phyloP scores from a whole-genome alignment of 768 basidiomycete species.

The Lanmaoa rubissima region DNA sequence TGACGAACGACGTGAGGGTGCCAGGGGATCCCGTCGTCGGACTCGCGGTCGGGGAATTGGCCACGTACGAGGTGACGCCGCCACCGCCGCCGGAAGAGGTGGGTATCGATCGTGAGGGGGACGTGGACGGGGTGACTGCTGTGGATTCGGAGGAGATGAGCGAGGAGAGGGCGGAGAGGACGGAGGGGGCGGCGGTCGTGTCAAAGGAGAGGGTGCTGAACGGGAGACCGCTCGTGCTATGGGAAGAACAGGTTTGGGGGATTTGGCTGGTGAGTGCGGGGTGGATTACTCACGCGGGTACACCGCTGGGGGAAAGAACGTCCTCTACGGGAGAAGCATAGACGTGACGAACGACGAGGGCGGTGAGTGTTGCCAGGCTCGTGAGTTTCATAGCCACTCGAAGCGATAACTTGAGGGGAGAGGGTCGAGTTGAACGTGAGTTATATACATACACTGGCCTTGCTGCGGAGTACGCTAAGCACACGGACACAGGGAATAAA shows the following conservation, averaged over 20 bases:
- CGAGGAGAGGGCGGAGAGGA: constrained; percentile 23
- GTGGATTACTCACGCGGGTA: constrained; percentile 20
- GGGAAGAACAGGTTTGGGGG: too few relatives aligned
- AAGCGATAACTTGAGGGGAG: too few relatives aligned
- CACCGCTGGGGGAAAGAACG: constrained; percentile 11
- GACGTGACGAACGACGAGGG: constrained; percentile 8
- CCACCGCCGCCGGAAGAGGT: neutral
- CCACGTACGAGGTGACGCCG: neutral
- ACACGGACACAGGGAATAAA: neutral
- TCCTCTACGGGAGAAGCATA: constrained; percentile 4
- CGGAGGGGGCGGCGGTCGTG: constrained; percentile 20
- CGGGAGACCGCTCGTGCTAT: constrained; percentile 25
- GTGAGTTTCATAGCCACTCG: constrained; percentile 17
- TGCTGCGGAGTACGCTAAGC: constrained; percentile 14
- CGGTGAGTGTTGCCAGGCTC: constrained; percentile 1
- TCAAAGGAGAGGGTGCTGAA: constrained; percentile 21
- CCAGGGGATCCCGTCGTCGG: neutral
- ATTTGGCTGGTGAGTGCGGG: neutral
- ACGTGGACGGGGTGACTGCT: constrained; percentile 9
- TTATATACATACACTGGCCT: neutral
- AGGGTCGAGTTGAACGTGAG: neutral
- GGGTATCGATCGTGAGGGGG: neutral
- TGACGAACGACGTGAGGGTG: neutral
- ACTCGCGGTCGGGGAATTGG: neutral
- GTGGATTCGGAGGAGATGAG: constrained; percentile 29